Evolutionary conservation across 108 stramenopile species (phyloP), one percentile per base, ranked within the genome.

Genomic region (Fragilaria crotonensis): DNA sequence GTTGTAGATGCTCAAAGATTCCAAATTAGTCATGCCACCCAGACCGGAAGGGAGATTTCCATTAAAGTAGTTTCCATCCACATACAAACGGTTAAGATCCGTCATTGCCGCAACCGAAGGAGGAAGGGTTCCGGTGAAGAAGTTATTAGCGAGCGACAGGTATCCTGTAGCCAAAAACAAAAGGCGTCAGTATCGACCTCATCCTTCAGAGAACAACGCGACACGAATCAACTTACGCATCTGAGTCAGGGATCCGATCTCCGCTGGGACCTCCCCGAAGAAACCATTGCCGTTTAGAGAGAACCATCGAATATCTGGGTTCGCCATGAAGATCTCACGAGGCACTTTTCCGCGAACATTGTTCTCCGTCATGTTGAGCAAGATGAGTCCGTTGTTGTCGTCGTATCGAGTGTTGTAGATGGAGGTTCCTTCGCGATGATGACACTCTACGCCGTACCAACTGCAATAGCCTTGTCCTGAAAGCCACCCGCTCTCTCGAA

Each of bases 381-480:
- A 26, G 22, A 52, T 50, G 17, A 68, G 41, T 2, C 29, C 46
- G 32, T 66, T 57, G 23, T 68, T 68, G 33, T 33, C 60, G 30
- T 68, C 67, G 44, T 54, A 69, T n/a, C 44, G n/a, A 4, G 22
- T 17, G n/a, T 59, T 28, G 7, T 52, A 18, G 26, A 46, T 28
- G 19, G 26, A 51, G 25, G 61, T 33, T 27, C 25, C 54, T 2
- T 21, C 44, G 14, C 50, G 22, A 18, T 20, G 7, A 7, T 56
- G 36, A 44, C 79, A 80, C 19, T 48, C 31, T 0, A 80, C 53
- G 3, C 80, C 80, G 33, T 64, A 64, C 80, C 80, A 81, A 22
- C 23, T 36, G 48, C 80, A 81, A 36, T 59, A 33, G 14, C 69
- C 72, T 4, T 47, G 48, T 18, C 27, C 23, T 4, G 72, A 63